phyloP scores from a whole-genome alignment of 148 eudicot genomes.

The Suaeda aralocaspica region DNA sequence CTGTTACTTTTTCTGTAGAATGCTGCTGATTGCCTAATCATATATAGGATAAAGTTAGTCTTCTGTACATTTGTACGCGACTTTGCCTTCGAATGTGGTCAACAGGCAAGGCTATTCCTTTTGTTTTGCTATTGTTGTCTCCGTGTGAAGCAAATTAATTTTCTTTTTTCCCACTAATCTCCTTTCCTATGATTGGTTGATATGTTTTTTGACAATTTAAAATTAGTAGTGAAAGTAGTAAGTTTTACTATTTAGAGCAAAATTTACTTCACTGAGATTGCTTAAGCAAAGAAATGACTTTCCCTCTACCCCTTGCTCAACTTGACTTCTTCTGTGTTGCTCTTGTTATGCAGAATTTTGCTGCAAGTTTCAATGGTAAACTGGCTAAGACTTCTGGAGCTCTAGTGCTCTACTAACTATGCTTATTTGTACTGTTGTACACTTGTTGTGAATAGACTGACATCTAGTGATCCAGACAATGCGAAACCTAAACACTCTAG shows the following conservation, averaged over 20 bases:
- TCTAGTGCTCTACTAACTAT: neutral
- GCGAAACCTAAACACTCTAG: neutral
- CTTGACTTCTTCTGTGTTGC: neutral
- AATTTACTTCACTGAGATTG: neutral
- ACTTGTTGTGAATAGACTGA: constrained; percentile 9
- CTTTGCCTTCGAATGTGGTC: neutral
- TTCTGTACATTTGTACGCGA: neutral
- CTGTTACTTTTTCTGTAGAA: neutral
- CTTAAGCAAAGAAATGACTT: no score
- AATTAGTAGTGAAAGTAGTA: no score
- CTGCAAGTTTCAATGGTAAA: neutral
- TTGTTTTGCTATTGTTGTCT: neutral
- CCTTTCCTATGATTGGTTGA: neutral
- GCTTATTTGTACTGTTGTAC: neutral
- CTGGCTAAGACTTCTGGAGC: neutral
- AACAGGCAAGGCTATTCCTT: neutral
- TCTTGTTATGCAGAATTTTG: neutral
- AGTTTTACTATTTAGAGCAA: no score
- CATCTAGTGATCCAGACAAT: constrained; percentile 5
- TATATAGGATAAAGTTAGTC: neutral
- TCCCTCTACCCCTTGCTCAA: no score
- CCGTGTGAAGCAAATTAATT: neutral
- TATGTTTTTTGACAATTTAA: neutral
- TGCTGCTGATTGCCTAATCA: neutral
- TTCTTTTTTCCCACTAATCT: neutral